Evolutionary conservation across 495 filamentous ascomycete genomes (phyloP).

Genomic region (Tuber microsphaerosporum): DNA sequence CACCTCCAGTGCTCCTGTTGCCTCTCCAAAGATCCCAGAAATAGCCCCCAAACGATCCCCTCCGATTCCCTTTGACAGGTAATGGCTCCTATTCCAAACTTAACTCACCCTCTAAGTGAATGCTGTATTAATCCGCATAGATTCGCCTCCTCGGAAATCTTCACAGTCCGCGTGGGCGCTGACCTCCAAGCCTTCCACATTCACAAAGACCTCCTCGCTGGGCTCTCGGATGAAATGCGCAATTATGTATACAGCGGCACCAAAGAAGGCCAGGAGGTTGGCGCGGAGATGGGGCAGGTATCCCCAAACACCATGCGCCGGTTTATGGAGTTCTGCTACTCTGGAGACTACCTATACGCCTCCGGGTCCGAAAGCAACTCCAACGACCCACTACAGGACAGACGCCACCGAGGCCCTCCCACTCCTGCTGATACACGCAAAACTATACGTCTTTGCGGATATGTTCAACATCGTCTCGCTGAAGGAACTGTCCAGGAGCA

Average conservation of each 20-base stretch:
- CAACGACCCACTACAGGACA: not conserved
- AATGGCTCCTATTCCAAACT: not conserved
- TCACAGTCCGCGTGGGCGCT: conserved; percentile 12
- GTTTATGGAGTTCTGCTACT: conserved; percentile 27
- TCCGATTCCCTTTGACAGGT: not conserved
- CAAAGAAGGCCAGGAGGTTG: conserved; percentile 15
- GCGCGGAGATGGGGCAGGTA: conserved; percentile 16
- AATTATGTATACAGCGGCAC: conserved; percentile 22
- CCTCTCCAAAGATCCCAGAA: not conserved
- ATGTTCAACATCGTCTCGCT: conserved; percentile 18
- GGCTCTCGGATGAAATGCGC: conserved; percentile 15
- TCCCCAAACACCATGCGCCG: conserved; percentile 17
- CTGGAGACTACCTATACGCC: conserved; percentile 12
- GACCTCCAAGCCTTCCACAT: conserved; percentile 13
- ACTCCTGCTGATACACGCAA: not conserved
- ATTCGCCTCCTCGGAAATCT: conserved; percentile 22
- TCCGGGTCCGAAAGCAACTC: not conserved
- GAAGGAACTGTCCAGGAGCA: conserved; percentile 6
- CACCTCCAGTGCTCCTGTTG: not conserved
- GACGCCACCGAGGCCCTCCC: conserved; percentile 1
- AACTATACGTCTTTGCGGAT: conserved; percentile 19
- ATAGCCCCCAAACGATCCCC: not conserved
- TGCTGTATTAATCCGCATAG: conserved; percentile 1
- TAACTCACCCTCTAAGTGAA: not conserved
- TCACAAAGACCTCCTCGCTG: conserved; percentile 20